These are phyloP conservation scores for Chalciporus piperatus DNA, from an alignment of 768 basidiomycete species.

Conservation along the genomic window DNA sequence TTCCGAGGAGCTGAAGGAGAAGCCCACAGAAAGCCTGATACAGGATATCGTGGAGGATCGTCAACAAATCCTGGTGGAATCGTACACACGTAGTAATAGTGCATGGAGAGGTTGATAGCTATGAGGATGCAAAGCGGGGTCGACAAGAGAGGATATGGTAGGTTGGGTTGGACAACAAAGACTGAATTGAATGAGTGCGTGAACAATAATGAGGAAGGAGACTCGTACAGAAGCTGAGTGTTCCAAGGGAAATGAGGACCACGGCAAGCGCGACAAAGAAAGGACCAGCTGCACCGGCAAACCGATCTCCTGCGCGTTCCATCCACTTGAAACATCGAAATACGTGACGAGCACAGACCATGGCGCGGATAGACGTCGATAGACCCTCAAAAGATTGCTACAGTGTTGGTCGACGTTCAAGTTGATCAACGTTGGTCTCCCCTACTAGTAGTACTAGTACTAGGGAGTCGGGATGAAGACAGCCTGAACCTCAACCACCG, in stretches of 20 bases:
- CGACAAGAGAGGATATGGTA: constrained; percentile 57
- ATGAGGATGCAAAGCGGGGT: constrained; percentile 73
- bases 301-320: constrained; percentile 70
- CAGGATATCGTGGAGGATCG: constrained; percentile 46
- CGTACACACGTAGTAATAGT: constrained; percentile 86
- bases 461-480: too few species aligned
- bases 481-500: too few species aligned
- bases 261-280: constrained; percentile 84
- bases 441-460: too few species aligned
- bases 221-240: constrained; percentile 77
- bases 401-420: too few species aligned
- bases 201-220: neutral
- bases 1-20: constrained; percentile 13
- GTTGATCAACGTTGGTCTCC: too few species aligned
- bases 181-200: constrained; percentile 44
- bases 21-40: constrained; percentile 58
- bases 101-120: constrained; percentile 68
- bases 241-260: constrained; percentile 63
- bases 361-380: neutral
- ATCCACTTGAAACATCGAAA: constrained; percentile 64
- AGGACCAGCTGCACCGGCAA: constrained; percentile 91
- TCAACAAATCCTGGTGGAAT: constrained; percentile 76
- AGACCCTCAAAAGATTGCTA: too few species aligned
- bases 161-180: constrained; percentile 68
- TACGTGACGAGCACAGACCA: constrained; percentile 29